phyloP scores from a whole-genome alignment of 345 rosid genomes.

The Psidium friedrichsthalianum region DNA sequence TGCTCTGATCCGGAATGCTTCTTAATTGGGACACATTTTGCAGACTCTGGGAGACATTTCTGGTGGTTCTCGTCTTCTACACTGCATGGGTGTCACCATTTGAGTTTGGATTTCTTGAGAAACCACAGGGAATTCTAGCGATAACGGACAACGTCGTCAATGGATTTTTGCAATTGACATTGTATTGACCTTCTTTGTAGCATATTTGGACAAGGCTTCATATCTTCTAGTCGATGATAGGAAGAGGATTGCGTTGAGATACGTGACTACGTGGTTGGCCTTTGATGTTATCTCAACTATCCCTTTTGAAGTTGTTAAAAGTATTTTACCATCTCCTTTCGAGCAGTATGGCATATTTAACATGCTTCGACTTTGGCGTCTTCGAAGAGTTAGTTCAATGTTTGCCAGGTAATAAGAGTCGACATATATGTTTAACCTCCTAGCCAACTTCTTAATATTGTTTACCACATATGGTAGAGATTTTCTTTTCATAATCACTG shows the following conservation, averaged over 20 bases:
- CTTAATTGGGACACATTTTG: neutral
- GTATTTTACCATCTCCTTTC: conserved; percentile 27
- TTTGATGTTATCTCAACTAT: conserved; percentile 62
- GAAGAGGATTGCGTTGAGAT: conserved; percentile 51
- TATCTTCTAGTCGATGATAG: conserved; percentile 56
- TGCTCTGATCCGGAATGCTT: neutral
- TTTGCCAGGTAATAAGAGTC: conserved; percentile 19
- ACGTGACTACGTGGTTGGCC: conserved; percentile 38
- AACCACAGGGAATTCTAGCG: conserved; percentile 33
- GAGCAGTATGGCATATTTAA: conserved; percentile 53
- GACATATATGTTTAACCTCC: neutral
- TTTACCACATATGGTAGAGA: neutral
- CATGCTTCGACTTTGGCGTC: conserved; percentile 93
- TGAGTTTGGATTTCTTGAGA: conserved; percentile 56
- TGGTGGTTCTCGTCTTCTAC: conserved; percentile 70
- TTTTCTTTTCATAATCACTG: neutral
- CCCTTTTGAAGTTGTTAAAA: conserved; percentile 50
- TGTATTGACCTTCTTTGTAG: conserved; percentile 67
- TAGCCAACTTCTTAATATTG: neutral
- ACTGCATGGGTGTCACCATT: conserved; percentile 92
- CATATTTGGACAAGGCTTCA: conserved; percentile 55
- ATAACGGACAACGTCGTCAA: conserved; percentile 53
- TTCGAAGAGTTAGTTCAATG: conserved; percentile 60
- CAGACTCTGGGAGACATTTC: conserved; percentile 65
- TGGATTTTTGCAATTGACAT: conserved; percentile 63